Conservation (phyloP, 1,139 yeast species). For the Eremothecium coryli region DNA sequence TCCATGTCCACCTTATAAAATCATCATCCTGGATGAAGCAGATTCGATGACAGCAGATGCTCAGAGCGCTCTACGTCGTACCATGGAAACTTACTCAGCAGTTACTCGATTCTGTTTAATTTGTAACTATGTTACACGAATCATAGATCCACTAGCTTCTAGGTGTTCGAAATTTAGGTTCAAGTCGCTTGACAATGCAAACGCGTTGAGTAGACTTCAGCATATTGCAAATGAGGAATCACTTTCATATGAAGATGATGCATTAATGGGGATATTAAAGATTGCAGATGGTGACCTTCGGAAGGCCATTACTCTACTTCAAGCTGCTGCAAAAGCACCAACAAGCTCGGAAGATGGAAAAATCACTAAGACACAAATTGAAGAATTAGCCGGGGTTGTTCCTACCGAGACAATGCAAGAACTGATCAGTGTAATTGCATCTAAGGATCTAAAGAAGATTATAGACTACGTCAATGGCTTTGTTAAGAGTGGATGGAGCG, state of each 20-base stretch:
- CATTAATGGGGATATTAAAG: constrained; percentile 51
- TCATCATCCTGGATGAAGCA: constrained; percentile 82
- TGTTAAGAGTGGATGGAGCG: constrained; percentile 78
- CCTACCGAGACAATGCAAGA: constrained; percentile 45
- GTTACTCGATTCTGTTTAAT: constrained; percentile 89
- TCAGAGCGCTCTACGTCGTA: constrained; percentile 87
- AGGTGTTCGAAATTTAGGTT: constrained; percentile 94
- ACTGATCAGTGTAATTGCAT: constrained; percentile 34
- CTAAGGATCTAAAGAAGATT: constrained; percentile 37
- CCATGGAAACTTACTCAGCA: constrained; percentile 89
- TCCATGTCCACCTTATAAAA: constrained; percentile 93
- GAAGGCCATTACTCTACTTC: constrained; percentile 83
- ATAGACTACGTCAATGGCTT: constrained; percentile 44
- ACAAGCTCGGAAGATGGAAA: constrained; percentile 18
- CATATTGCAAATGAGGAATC: constrained; percentile 45
- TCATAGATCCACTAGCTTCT: constrained; percentile 92
- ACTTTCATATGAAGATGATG: constrained; percentile 41
- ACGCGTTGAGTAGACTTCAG: constrained; percentile 59
- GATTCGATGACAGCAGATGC: constrained; percentile 99
- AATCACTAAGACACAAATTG: constrained; percentile 34
- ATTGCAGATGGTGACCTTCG: constrained; percentile 85
- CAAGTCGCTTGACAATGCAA: constrained; percentile 59
- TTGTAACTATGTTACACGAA: constrained; percentile 92
- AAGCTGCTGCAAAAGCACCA: constrained; percentile 69
- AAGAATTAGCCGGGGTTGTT: constrained; percentile 80